Evolutionary conservation across 768 basidiomycete species (phyloP).

Genomic region (Leccinum obscurum): DNA sequence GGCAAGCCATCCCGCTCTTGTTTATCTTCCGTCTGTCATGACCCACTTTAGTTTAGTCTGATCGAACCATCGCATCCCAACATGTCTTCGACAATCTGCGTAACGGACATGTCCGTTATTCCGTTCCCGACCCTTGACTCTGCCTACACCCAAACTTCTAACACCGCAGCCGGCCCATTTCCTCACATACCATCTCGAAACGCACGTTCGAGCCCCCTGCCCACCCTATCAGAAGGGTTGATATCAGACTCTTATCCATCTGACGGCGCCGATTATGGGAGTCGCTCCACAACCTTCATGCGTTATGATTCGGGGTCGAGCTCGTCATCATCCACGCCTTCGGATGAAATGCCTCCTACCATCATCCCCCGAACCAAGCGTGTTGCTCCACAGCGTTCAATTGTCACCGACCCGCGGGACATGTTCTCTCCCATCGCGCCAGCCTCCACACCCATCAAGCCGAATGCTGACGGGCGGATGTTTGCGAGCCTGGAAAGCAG

Average conservation of each 20-base stretch:
- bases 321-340: constrained; percentile 39
- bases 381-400: constrained; percentile 29
- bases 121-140: constrained; percentile 28
- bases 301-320: constrained; percentile 33
- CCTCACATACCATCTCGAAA: constrained; percentile 61
- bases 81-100: constrained; percentile 28
- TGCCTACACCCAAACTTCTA: constrained; percentile 40
- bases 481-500: constrained; percentile 18
- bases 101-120: constrained; percentile 27
- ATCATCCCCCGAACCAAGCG: constrained; percentile 41
- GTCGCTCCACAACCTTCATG: constrained; percentile 2
- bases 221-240: constrained; percentile 17
- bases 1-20: constrained; percentile 1
- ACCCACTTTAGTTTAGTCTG: constrained; percentile 1
- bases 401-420: constrained; percentile 17
- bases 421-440: constrained; percentile 45
- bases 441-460: constrained; percentile 36
- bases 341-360: constrained; percentile 38
- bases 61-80: background rate
- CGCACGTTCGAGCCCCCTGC: constrained; percentile 13
- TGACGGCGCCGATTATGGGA: constrained; percentile 9
- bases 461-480: constrained; percentile 5
- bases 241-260: constrained; percentile 10
- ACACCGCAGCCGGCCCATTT: constrained; percentile 59
- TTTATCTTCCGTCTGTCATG: background rate